Conservation (phyloP, 2,329 filamentous ascomycete genomes). For the Pseudodiploospora longispora region DNA sequence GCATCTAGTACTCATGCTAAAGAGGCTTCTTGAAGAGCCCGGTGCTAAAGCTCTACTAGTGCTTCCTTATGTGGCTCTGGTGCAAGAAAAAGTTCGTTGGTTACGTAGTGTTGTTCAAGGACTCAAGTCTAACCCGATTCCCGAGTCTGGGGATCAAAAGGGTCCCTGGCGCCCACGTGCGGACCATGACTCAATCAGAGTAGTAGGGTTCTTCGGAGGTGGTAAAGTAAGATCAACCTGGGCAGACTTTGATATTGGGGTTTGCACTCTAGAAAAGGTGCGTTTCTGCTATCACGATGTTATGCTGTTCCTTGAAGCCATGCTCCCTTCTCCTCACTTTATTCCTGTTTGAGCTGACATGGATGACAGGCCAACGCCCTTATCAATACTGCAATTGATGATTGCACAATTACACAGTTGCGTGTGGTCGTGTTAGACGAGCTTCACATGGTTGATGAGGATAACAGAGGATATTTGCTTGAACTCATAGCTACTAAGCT, state of each 20-base stretch:
- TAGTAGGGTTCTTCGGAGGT: constrained; percentile 69
- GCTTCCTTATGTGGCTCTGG: constrained; percentile 69
- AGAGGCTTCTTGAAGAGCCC: constrained; percentile 55
- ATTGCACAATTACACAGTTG: constrained; percentile 56
- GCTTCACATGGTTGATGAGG: constrained; percentile 75
- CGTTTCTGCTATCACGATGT: background rate
- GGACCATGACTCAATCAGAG: constrained; percentile 51
- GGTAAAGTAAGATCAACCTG: constrained; percentile 59
- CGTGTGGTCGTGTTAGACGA: constrained; percentile 66
- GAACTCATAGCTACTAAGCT: constrained; percentile 69
- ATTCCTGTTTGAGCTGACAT: constrained; percentile 1
- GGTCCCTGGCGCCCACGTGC: constrained; percentile 46
- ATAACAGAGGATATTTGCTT: constrained; percentile 65
- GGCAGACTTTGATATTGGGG: constrained; percentile 68
- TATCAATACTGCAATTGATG: constrained; percentile 65
- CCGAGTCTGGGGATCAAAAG: constrained; percentile 24
- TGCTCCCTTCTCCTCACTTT: background rate
- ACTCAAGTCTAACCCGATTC: constrained; percentile 30
- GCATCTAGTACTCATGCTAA: constrained; percentile 58
- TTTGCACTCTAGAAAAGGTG: constrained; percentile 72
- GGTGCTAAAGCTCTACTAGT: constrained; percentile 63
- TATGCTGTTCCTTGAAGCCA: background rate
- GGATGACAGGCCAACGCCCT: constrained; percentile 58
- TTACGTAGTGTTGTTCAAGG: constrained; percentile 58
- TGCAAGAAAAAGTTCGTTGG: constrained; percentile 74